Conservation (phyloP, 1,284 basidiomycete species). For the Trametes sp. region DNA sequence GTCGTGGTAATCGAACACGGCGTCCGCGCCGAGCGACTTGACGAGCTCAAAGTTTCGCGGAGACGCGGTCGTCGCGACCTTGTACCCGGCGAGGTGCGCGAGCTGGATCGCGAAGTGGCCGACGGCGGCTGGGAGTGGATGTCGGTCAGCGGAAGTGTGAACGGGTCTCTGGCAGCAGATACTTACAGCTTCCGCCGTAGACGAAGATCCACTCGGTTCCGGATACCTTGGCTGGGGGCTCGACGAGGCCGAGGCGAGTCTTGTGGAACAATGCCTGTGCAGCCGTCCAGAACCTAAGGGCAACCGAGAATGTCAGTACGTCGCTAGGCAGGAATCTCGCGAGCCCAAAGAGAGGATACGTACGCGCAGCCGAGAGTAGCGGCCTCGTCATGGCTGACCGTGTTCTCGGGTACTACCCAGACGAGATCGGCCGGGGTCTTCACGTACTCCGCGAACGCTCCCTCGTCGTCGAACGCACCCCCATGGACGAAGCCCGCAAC, state of each 20-base stretch:
- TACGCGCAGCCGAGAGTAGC: background rate
- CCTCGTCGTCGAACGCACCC: slow-evolving; percentile 38
- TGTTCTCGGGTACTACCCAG: slow-evolving; percentile 44
- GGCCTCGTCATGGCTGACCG: slow-evolving; percentile 43
- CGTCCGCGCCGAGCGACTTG: slow-evolving; percentile 51
- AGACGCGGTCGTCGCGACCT: slow-evolving; percentile 50
- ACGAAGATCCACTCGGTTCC: slow-evolving; percentile 39
- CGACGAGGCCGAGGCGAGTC: slow-evolving; percentile 33
- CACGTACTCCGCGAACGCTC: slow-evolving; percentile 52
- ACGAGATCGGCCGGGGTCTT: slow-evolving; percentile 42
- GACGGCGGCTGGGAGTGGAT: slow-evolving; percentile 24
- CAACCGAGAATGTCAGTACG: too few relatives aligned
- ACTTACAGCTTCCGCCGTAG: slow-evolving; percentile 42
- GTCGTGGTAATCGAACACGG: slow-evolving; percentile 46
- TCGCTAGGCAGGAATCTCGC: too few relatives aligned
- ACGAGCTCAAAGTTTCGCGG: slow-evolving; percentile 49
- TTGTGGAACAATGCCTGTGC: slow-evolving; percentile 45
- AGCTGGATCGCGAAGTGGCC: slow-evolving; percentile 55
- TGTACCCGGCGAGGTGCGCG: slow-evolving; percentile 50
- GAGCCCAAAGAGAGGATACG: background rate
- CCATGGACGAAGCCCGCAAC: slow-evolving; percentile 40
- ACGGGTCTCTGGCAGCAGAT: too few relatives aligned
- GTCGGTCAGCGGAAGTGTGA: too few relatives aligned
- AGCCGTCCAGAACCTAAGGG: slow-evolving; percentile 44
- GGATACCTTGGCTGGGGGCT: slow-evolving; percentile 35